Percentiles rank a stretch among this genome's conserved stretches.
Evolutionary conservation across 345 rosid genomes (phyloP).

Genomic region (Acer negundo): DNA sequence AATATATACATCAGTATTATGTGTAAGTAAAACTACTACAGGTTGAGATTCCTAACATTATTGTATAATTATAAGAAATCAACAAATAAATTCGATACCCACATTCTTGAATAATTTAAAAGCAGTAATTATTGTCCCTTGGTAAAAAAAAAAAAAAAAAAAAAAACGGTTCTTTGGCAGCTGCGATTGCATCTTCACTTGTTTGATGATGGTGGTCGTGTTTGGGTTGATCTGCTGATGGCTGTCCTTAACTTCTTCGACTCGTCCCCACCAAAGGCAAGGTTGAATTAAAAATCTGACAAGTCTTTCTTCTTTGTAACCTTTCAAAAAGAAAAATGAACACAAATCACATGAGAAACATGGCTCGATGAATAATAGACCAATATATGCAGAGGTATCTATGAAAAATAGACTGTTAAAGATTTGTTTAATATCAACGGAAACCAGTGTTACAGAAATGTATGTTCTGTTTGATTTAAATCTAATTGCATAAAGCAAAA

Average conservation of each 20-base stretch:
- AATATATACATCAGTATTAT: too few relatives aligned
- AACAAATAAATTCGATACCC: too few relatives aligned
- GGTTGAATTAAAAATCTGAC: conserved; percentile 83
- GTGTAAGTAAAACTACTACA: too few relatives aligned
- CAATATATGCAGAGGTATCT: not conserved
- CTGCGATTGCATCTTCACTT: conserved; percentile 62
- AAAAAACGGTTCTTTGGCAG: conserved; percentile 76
- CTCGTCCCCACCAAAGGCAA: conserved; percentile 69
- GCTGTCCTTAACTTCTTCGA: conserved; percentile 45
- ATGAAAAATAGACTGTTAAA: not conserved
- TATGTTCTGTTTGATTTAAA: not conserved
- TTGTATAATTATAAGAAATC: too few relatives aligned
- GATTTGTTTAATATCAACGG: not conserved
- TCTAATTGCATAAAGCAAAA: not conserved
- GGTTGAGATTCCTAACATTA: too few relatives aligned
- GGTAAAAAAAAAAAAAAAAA: conserved; percentile 48
- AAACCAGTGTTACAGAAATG: not conserved
- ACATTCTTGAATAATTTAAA: too few relatives aligned
- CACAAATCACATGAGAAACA: conserved; percentile 1
- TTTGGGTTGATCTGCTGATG: conserved; percentile 40
- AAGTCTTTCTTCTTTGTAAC: conserved; percentile 86
- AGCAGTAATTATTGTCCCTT: conserved; percentile 38
- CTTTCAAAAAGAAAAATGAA: conserved; percentile 40
- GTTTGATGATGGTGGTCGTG: conserved; percentile 57
- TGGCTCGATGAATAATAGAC: not conserved